These are phyloP conservation scores for Salix exigua DNA, from an alignment of 345 rosid genomes.

Conservation along the genomic window DNA sequence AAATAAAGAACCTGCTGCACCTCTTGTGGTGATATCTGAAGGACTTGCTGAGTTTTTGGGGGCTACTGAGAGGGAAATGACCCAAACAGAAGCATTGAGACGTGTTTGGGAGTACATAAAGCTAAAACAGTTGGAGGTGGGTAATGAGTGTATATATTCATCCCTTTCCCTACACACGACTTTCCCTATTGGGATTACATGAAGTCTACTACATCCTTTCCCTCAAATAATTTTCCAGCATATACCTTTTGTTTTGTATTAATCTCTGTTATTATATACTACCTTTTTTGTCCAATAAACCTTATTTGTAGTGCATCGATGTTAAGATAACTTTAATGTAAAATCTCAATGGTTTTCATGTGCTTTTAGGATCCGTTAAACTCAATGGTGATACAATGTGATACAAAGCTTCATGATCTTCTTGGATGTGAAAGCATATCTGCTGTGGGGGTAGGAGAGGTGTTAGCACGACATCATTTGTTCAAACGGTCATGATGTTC, in stretches of 20 bases:
- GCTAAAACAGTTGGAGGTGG: conserved; percentile 68
- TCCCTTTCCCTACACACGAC: neutral
- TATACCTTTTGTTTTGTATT: neutral
- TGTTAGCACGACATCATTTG: conserved; percentile 65
- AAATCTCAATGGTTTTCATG: conserved; percentile 7
- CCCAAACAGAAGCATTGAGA: conserved; percentile 44
- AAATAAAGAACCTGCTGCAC: conserved; percentile 39
- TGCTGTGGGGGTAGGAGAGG: conserved; percentile 68
- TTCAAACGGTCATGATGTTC: conserved; percentile 51
- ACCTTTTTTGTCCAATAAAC: neutral
- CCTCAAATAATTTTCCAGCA: neutral
- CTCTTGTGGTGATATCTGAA: conserved; percentile 59
- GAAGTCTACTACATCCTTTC: too few species aligned
- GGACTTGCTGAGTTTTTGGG: conserved; percentile 77
- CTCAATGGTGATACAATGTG: conserved; percentile 76
- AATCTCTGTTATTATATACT: neutral
- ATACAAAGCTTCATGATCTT: conserved; percentile 69
- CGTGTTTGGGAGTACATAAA: conserved; percentile 82
- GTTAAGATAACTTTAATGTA: conserved; percentile 2
- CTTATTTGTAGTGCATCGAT: neutral
- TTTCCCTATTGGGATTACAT: neutral
- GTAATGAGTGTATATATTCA: conserved; percentile 8
- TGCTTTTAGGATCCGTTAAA: conserved; percentile 61
- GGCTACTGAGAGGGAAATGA: conserved; percentile 62
- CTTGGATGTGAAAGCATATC: conserved; percentile 88